Evolutionary conservation across 129 eudicot species (phyloP), one percentile per base, ranked within the genome.

Genomic region (Flaveria brownii): DNA sequence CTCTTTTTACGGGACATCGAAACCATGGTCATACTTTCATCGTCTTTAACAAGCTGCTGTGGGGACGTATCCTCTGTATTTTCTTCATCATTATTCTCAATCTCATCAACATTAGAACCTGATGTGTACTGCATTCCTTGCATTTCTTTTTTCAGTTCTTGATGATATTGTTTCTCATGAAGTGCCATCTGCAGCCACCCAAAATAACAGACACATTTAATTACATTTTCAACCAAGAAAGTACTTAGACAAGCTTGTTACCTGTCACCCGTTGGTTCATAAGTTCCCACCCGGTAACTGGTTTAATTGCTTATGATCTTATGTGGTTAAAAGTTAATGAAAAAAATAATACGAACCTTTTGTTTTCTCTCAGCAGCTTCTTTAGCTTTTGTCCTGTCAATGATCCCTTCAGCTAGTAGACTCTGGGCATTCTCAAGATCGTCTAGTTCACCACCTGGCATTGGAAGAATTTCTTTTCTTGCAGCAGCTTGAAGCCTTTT

Each of bases 401-500:
- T 87, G 68, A 93, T 70, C 33, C 92, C 96, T 66, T 81, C 92
- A 59, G 42, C 82, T 23, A 90, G 84, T 14, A 88, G 79, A 71
- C 82, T 85, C 45, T 90, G 89, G 62, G 91, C 90, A 73, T 91
- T 89, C 41, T 87, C 90, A 17, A 83, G 65, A 75, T 86, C 98
- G 73, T 90, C 98, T 36, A 70, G 80, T 33, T 88, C 98, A 26
- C 71, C 83, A 75, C 90, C 96, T 3, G 98, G 98, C 90, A 93
- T 80, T 10, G 98, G 98, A 43, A 93, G 88, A 59, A 93, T 86
- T 61, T 93, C 89, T 45, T 90, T 84, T 79, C 90, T 90, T 56
- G 88, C 92, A 76, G 97, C 98, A 65, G 95, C 95, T 79, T 93
- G 93, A 45, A 93, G 86, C 73, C 88, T 82, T 56, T 90, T 87